These are phyloP conservation scores for Verticillium isaacii DNA, from an alignment of 2,329 filamentous ascomycete species.

Conservation along the genomic window DNA sequence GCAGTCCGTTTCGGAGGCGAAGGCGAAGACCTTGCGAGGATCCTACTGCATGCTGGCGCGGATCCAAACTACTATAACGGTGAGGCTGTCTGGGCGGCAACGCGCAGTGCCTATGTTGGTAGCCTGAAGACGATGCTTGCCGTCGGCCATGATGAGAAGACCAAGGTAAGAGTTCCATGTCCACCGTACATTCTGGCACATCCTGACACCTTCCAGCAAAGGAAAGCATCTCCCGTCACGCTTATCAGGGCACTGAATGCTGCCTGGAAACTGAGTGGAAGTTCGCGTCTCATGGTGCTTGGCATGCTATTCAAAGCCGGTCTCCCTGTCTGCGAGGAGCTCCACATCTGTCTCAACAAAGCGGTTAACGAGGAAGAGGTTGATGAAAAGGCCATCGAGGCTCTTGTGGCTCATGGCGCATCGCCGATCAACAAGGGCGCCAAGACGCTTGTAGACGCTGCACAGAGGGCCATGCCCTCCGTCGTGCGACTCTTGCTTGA, in stretches of 20 bases:
- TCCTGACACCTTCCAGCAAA: slow-evolving; percentile 25
- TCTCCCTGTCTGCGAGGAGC: slow-evolving; percentile 39
- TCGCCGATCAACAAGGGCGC: slow-evolving; percentile 47
- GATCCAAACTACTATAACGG: slow-evolving; percentile 51
- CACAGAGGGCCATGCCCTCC: slow-evolving; percentile 30
- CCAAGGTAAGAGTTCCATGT: slow-evolving; percentile 32
- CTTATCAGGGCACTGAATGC: slow-evolving; percentile 48
- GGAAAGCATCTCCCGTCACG: slow-evolving; percentile 39
- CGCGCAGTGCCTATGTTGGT: slow-evolving; percentile 43
- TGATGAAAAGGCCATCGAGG: slow-evolving; percentile 10
- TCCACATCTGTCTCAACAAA: slow-evolving; percentile 45
- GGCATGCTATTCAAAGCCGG: slow-evolving; percentile 48
- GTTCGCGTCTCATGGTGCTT: slow-evolving; percentile 42
- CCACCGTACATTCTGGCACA: neutral
- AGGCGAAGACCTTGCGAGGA: slow-evolving; percentile 41
- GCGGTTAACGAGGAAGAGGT: slow-evolving; percentile 46
- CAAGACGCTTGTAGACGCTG: slow-evolving; percentile 46
- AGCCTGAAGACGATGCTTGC: slow-evolving; percentile 49
- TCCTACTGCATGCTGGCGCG: slow-evolving; percentile 48
- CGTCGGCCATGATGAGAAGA: slow-evolving; percentile 32
- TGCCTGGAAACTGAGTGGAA: slow-evolving; percentile 44
- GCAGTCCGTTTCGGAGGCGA: slow-evolving; percentile 46
- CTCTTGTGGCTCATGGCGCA: slow-evolving; percentile 35
- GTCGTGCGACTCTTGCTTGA: slow-evolving; percentile 38
- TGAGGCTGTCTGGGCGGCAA: slow-evolving; percentile 50